Base-by-base conservation (phyloP, 305 asterid genomes). In the Fraxinus baroniana region DNA sequence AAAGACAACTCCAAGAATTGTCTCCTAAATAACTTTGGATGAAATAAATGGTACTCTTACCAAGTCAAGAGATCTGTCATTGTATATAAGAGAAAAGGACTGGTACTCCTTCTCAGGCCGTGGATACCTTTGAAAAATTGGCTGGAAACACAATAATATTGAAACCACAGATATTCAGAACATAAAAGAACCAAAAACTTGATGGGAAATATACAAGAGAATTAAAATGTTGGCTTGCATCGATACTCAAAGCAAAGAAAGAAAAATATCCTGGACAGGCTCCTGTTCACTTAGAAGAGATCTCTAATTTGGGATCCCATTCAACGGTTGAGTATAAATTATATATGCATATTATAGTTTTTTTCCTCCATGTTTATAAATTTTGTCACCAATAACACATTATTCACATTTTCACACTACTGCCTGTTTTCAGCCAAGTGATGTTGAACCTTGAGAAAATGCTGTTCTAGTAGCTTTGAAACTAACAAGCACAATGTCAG, bases 41-140 rank as follows among this genome's bases (percentile, higher is more conserved):
- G 72, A 84, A 57, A 74, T 52, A 86, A 81, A 83, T 41, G 82
- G 80, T 80, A 78, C 72, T 76, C 97, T 94, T 86, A 95, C 99
- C 95, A 95, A 87, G 91, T 95, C 99, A 84, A 95, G 97, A 13
- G 99, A 95, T 85, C 99, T 89, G 86, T 95, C 98, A 85, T 89
- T 90, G 86, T 94, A 95, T 88, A 95, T 93, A 74, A 95, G 94
- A 80, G 99, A 95, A 86, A 95, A 95, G 0, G 99, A 95, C 85
- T 94, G 99, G 88, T 94, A 95, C 90, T 95, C 99, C 90, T 95
- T 95, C 90, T 95, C 99, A 70, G 99, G 98, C 44, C 98, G 91
- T 20, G 97, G 97, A 80, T 92, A 90, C 90, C 98, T 90, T 82
- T 93, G 98, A 44, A 44, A 44, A 44, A 44, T 44, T 44, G 98